Conservation (phyloP, 2,329 filamentous ascomycete species). For the Tolypocladium endophyticum region DNA sequence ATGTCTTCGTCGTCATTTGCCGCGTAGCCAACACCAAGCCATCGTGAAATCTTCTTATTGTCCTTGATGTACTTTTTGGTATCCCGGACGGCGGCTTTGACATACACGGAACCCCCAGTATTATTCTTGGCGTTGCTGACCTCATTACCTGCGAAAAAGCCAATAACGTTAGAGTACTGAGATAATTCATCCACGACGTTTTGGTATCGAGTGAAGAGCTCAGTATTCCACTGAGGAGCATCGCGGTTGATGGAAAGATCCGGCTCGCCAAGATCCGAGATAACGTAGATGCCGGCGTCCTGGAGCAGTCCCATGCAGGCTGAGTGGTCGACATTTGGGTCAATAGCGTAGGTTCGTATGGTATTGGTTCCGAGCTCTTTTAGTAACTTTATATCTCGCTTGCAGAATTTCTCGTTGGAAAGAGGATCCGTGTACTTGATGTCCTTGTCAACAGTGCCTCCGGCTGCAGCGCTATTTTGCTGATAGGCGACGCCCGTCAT, state of each 20-base stretch:
- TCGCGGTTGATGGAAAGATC: constrained; percentile 75
- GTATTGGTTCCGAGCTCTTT: constrained; percentile 74
- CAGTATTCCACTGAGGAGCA: constrained; percentile 65
- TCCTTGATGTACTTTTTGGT: constrained; percentile 86
- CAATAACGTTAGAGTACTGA: constrained; percentile 82
- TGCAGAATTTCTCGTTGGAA: constrained; percentile 58
- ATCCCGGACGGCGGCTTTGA: constrained; percentile 96
- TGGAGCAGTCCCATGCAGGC: constrained; percentile 77
- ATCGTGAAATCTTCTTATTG: constrained; percentile 64
- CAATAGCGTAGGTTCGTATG: constrained; percentile 89
- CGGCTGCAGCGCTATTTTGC: constrained; percentile 56
- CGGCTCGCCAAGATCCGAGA: constrained; percentile 83
- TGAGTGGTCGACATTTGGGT: constrained; percentile 68
- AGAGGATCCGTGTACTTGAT: constrained; percentile 72
- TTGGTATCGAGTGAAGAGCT: constrained; percentile 72
- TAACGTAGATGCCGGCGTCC: constrained; percentile 85
- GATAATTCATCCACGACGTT: constrained; percentile 70
- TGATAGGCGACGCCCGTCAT: constrained; percentile 95
- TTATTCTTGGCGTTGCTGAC: constrained; percentile 84
- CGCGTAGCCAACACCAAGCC: constrained; percentile 85
- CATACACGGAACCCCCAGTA: constrained; percentile 81
- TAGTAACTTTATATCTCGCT: constrained; percentile 77
- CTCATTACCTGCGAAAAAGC: constrained; percentile 98
- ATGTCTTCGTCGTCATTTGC: constrained; percentile 86
- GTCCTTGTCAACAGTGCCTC: constrained; percentile 31